These are phyloP conservation scores for Dactylellina sp. DNA, from an alignment of 2,329 filamentous ascomycete species.

Conservation along the genomic window DNA sequence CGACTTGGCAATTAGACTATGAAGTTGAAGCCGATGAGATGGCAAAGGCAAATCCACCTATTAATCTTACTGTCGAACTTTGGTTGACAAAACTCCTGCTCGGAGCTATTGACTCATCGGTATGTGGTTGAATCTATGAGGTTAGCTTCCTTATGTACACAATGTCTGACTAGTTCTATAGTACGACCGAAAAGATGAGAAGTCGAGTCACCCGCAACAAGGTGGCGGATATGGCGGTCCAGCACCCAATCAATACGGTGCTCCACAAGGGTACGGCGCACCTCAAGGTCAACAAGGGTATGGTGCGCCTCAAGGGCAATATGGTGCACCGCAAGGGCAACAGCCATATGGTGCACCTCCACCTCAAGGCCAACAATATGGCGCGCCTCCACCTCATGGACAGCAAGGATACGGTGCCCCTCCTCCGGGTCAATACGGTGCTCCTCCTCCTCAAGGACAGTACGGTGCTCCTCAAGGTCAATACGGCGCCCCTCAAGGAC, in stretches of 20 bases:
- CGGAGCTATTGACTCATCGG: constrained; percentile 73
- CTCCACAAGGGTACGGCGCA: constrained; percentile 61
- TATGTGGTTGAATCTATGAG: constrained; percentile 61
- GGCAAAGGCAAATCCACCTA: constrained; percentile 71
- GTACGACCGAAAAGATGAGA: constrained; percentile 63
- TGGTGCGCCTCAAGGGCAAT: constrained; percentile 60
- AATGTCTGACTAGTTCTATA: constrained; percentile 59
- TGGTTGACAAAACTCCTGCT: constrained; percentile 73
- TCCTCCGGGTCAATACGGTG: constrained; percentile 36
- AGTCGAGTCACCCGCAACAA: constrained; percentile 60
- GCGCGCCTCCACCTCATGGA: constrained; percentile 60
- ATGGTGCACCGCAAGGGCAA: constrained; percentile 61
- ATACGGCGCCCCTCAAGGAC: constrained; percentile 58
- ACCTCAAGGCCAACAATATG: constrained; percentile 57
- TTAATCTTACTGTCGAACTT: constrained; percentile 74
- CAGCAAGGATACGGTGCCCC: constrained; percentile 59
- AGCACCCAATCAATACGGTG: constrained; percentile 60
- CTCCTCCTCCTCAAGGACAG: constrained; percentile 54
- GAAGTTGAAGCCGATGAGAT: constrained; percentile 77
- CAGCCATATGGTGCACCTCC: constrained; percentile 57
- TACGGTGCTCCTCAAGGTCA: constrained; percentile 61
- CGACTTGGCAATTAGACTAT: constrained; percentile 67
- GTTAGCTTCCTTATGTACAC: constrained; percentile 29
- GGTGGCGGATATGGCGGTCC: constrained; percentile 38
- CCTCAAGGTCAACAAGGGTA: constrained; percentile 60